phyloP scores from a whole-genome alignment of 495 filamentous ascomycete species.

The Penicilliopsis zonata region DNA sequence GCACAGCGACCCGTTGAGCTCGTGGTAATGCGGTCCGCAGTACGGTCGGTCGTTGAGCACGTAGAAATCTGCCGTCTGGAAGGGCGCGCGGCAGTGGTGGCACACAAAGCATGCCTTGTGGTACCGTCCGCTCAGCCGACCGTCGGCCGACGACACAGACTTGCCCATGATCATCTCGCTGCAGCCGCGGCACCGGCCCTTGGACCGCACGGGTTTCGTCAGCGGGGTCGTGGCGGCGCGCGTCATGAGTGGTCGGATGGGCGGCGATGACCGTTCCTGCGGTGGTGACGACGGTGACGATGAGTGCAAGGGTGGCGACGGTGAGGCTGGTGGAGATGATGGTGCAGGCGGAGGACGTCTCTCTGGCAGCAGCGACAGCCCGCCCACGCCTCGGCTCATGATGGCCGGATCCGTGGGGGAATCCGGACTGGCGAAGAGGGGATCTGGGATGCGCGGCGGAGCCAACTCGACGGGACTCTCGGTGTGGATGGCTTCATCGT shows the following conservation, averaged over 20 bases:
- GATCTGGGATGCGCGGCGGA: conserved; percentile 22
- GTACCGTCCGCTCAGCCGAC: conserved; percentile 84
- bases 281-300: too few relatives aligned
- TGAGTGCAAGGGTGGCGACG: too few relatives aligned
- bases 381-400: conserved; percentile 27
- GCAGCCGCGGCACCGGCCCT: conserved; percentile 79
- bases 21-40: conserved; percentile 88
- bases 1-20: conserved; percentile 78
- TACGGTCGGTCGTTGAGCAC: conserved; percentile 77
- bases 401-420: conserved; percentile 51
- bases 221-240: conserved; percentile 9
- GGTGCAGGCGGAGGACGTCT: conserved; percentile 8
- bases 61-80: conserved; percentile 85
- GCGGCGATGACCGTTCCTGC: conserved; percentile 9
- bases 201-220: conserved; percentile 25
- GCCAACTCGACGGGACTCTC: conserved; percentile 16
- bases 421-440: conserved; percentile 31
- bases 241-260: conserved; percentile 14
- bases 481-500: conserved; percentile 9
- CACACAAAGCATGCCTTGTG: conserved; percentile 93
- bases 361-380: conserved; percentile 27
- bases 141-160: conserved; percentile 87
- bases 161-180: conserved; percentile 70
- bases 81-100: conserved; percentile 67
- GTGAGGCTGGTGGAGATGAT: too few relatives aligned